phyloP scores from a whole-genome alignment of 257 asterid genomes.

The Scutellaria baicalensis region DNA sequence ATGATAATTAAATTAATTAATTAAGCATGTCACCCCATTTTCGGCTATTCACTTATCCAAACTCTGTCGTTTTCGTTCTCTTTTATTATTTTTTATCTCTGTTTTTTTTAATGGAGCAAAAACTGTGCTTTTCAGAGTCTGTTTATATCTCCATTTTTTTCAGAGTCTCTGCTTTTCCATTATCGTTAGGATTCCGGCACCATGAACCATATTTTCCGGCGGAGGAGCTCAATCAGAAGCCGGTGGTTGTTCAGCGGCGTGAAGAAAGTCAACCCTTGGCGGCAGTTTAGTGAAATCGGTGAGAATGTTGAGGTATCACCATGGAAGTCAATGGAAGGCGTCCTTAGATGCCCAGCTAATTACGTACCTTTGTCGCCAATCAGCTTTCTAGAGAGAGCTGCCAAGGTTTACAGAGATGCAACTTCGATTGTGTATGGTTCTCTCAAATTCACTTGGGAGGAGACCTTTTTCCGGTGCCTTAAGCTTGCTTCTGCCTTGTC shows the following conservation, averaged over 20 bases:
- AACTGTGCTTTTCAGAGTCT: no score
- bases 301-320: slow-evolving; percentile 12
- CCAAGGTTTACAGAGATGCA: slow-evolving; percentile 37
- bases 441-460: slow-evolving; percentile 29
- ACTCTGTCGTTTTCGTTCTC: no score
- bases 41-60: no score
- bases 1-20: no score
- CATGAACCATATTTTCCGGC: slow-evolving; percentile 27
- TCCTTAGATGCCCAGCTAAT: slow-evolving; percentile 30
- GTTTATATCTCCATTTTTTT: no score
- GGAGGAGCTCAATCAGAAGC: not conserved
- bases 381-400: slow-evolving; percentile 46
- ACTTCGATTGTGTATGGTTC: slow-evolving; percentile 48
- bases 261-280: not conserved
- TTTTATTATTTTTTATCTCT: no score
- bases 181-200: not conserved
- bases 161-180: no score
- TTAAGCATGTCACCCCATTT: no score
- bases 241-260: not conserved
- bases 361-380: slow-evolving; percentile 43
- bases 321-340: slow-evolving; percentile 39
- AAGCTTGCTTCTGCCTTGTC: slow-evolving; percentile 46
- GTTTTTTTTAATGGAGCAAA: no score
- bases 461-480: slow-evolving; percentile 34
- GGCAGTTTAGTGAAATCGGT: slow-evolving; percentile 2